Evolutionary conservation across 2,329 filamentous ascomycete genomes (phyloP), one percentile per base, ranked within the genome.

Genomic region (Apiospora sp.): DNA sequence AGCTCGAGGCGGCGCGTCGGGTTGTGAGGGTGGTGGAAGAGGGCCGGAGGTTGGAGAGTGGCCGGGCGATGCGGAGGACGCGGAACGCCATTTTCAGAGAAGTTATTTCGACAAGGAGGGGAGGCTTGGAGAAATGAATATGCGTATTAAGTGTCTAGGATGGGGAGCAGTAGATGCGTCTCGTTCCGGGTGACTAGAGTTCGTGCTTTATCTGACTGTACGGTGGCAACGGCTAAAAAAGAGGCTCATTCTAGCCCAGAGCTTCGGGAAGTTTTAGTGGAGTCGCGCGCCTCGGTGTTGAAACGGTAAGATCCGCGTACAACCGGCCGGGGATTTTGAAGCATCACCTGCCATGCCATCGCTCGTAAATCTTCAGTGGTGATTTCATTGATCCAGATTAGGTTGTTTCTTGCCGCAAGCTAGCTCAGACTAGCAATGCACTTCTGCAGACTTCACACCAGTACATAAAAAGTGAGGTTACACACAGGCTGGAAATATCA

Each of bases 41-140:
- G 49, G 68, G 68, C 48, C 68, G 68, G 44, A 51, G 68, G 48
- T 70, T 41, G 68, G 68, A 49, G 48, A 70, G 46, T 34, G 48
- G 68, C 68, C 68, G 68, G 34, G 68, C 46, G 37, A 13, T 22
- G 68, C 68, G 48, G 34, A 70, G 46, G 46, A 70, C 12, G 1
- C 68, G 68, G 37, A 13, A 70, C 14, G 68, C 68, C 68, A 70
- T 70, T 51, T 30, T 51, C 0, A 10, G n/a, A 7, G 10, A 1
- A 8, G 30, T 54, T 22, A 7, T 41, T 24, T 41, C 34, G 5
- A 13, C 34, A n/a, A 41, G 10, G 4, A 24, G 10, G 19, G 4
- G 14, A 4, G 19, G 10, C 8, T 41, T 41, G 8, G 10, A 1
- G 27, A 64, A 2, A 22, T 64, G 34, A 1, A 10, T 64, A n/a